Evolutionary conservation across 2,329 filamentous ascomycete species (phyloP), one percentile per base, ranked within the genome.

Genomic region (Scytalidium sp.): DNA sequence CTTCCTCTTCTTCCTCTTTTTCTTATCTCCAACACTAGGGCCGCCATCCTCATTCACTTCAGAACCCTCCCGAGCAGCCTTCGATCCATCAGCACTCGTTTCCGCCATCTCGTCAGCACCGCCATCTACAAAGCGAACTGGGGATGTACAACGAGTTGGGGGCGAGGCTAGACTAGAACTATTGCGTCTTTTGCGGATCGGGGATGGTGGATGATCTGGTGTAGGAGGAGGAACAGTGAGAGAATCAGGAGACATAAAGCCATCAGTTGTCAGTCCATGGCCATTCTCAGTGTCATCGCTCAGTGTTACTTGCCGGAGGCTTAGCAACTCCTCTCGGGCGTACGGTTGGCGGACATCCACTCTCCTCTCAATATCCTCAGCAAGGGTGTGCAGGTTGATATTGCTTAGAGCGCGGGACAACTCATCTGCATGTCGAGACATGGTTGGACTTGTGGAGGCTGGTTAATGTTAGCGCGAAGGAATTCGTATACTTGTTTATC

Each of bases 1-100:
- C 49, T 70, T 70, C 55, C 65, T 75, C 60, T 70, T 75, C 57
- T 72, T 74, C 58, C 69, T 72, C 57, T 69, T 70, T 42, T 50
- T 52, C 41, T 51, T 50, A 3, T 41, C 29, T 19, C 23, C 19
- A 19, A 4, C 27, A 6, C 45, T 46, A n/a, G 11, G 11, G 13
- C 17, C 32, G 17, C 17, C 32, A 15, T n/a, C 32, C 13, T 36
- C 32, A 15, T 15, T 15, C 32, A n/a, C 32, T 15, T n/a, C 32
- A 15, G 8, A 10, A 36, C 32, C 17, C 8, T 36, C 32, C n/a
- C n/a, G n/a, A n/a, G n/a, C n/a, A 36, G 5, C 13, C 32, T 6
- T 10, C 13, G 5, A 5, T 15, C 5, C 32, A n/a, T 36, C 13
- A 5, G 7, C 13, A 36, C 17, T 36, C 15, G 13, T n/a, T 36